Evolutionary conservation across 2,329 filamentous ascomycete species (phyloP), one percentile per base, ranked within the genome.

Genomic region (Apiospora koreana): DNA sequence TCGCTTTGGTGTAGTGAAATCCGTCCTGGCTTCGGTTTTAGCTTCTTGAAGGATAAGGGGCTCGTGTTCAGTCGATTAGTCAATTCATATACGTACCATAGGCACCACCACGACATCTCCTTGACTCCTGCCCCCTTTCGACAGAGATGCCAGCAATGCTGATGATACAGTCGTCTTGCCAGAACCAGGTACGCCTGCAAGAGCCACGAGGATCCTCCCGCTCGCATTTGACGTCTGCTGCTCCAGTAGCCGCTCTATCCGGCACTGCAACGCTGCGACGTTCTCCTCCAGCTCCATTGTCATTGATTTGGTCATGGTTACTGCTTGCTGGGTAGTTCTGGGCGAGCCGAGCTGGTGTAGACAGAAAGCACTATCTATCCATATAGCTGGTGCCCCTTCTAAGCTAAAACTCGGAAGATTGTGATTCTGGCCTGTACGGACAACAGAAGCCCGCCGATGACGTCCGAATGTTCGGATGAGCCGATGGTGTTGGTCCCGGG

Each of bases 141-240:
- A 48, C 18, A 68, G 45, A n/a, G 41, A 23, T 21, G 16, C 23
- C 71, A 90, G 88, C 73, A 91, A 89, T 65, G 84, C 86, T 78
- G 90, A 91, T 0, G 92, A 91, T 48, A 94, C 87, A 75, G 94
- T 94, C 1, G 91, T 90, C 45, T 80, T 84, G 3, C 70, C 70
- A 3, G 67, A 67, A 1, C 70, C 70, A 4, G 70, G 70, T 18
- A 50, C 45, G 3, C 70, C 70, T 5, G 70, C 70, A 10, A 71
- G 64, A 2, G 70, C 70, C 2, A 71, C 23, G 5, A 71, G 65
- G n/a, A 65, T 41, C n/a, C 50, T 35, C 31, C 48, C 42, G 12
- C 31, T 12, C 14, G 45, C 35, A 23, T 68, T 3, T 10, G 66
- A 16, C 18, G 21, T 25, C n/a, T 68, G 66, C 28, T 18, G 45